Evolutionary conservation across 208 protist genomes (phyloP).

Genomic region (Perkinsela sp.): DNA sequence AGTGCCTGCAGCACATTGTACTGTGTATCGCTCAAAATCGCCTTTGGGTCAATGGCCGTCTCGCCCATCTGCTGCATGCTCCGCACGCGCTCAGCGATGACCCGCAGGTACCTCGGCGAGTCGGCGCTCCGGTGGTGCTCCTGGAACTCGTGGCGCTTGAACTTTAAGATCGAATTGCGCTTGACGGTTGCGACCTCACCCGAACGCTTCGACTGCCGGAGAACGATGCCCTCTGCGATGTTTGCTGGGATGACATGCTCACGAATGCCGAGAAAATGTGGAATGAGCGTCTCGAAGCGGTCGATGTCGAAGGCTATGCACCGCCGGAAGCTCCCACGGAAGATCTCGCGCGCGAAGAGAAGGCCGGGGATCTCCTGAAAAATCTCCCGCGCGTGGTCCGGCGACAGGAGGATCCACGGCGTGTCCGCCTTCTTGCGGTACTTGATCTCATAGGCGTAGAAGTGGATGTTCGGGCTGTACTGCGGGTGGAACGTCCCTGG

Average conservation of each 20-base stretch:
- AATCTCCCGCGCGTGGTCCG: conserved; percentile 23
- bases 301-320: conserved; percentile 50
- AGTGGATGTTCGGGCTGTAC: conserved; percentile 58
- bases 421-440: conserved; percentile 24
- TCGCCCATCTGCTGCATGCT: conserved; percentile 22
- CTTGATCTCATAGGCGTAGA: conserved; percentile 44
- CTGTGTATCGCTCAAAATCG: too few species aligned
- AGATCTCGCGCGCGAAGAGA: conserved; percentile 30
- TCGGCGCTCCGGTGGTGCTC: conserved; percentile 49
- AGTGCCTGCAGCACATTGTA: too few species aligned
- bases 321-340: conserved; percentile 33
- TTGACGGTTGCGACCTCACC: conserved; percentile 17
- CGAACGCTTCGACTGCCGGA: conserved; percentile 29
- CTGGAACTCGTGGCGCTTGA: conserved; percentile 48
- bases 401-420: conserved; percentile 18
- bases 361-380: conserved; percentile 27
- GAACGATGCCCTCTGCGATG: conserved; percentile 44
- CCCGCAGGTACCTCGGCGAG: conserved; percentile 20
- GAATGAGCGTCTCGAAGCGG: conserved; percentile 34
- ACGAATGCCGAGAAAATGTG: conserved; percentile 39
- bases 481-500: conserved; percentile 42
- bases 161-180: conserved; percentile 32
- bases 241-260: conserved; percentile 40
- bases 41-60: conserved; percentile 13
- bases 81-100: conserved; percentile 8